phyloP scores from a whole-genome alignment of 2,329 filamentous ascomycete genomes.

The Ophiocordyceps unilateralis region DNA sequence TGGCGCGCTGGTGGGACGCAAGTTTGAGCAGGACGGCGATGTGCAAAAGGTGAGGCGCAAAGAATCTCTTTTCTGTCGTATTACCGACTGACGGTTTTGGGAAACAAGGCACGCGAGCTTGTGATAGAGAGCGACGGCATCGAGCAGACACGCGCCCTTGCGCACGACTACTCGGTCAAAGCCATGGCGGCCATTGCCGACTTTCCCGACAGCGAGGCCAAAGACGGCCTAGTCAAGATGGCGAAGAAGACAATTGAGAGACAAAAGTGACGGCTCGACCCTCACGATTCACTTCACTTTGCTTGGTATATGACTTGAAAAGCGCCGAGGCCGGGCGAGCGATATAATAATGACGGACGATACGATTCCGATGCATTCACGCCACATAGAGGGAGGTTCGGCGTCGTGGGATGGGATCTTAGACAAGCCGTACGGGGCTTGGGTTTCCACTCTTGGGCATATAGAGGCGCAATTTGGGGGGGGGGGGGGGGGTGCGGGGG shows the following conservation, averaged over 20 bases:
- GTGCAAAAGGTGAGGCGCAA: conserved; percentile 58
- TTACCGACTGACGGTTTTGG: neutral
- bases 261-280: conserved; percentile 46
- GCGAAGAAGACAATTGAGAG: conserved; percentile 80
- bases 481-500: too few relatives aligned
- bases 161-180: conserved; percentile 78
- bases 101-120: conserved; percentile 59
- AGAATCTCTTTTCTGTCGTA: neutral
- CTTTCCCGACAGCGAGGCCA: conserved; percentile 91
- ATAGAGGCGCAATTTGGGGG: neutral
- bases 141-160: conserved; percentile 78
- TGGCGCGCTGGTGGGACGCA: conserved; percentile 76
- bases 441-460: neutral
- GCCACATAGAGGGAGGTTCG: neutral
- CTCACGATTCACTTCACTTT: neutral
- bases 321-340: too few relatives aligned
- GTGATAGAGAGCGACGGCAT: conserved; percentile 74
- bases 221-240: conserved; percentile 83
- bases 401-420: neutral
- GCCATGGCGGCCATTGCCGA: conserved; percentile 67
- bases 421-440: neutral
- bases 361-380: neutral
- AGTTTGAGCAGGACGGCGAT: conserved; percentile 72
- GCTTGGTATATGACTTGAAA: too few relatives aligned
- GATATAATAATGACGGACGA: too few relatives aligned